These are phyloP conservation scores for Acer campestre DNA, from an alignment of 345 rosid genomes.

Conservation along the genomic window DNA sequence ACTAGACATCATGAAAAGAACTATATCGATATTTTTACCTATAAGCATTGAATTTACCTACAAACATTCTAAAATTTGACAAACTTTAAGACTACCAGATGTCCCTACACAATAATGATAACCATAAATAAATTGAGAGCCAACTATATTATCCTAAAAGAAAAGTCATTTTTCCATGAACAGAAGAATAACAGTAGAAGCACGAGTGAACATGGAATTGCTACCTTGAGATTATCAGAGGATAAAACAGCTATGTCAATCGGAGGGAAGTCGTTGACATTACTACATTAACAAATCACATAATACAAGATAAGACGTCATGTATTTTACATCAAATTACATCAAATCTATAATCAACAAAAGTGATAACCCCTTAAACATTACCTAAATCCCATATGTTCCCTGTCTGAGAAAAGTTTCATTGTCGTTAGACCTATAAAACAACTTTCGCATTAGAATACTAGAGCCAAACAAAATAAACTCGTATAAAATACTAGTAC, in stretches of 20 bases:
- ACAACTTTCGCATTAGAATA: constrained; percentile 31
- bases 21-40: neutral
- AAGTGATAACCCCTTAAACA: neutral
- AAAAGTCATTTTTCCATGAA: neutral
- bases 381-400: constrained; percentile 98
- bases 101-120: constrained; percentile 52
- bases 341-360: neutral
- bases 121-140: neutral
- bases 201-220: constrained; percentile 5
- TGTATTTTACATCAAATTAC: constrained; percentile 2
- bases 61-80: constrained; percentile 99
- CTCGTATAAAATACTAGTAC: neutral
- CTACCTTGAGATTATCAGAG: constrained; percentile 76
- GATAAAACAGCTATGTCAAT: constrained; percentile 70
- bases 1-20: constrained; percentile 9
- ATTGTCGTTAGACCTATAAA: constrained; percentile 86
- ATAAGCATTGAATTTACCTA: constrained; percentile 50
- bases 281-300: constrained; percentile 47
- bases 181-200: constrained; percentile 1
- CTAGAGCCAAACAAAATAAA: constrained; percentile 1
- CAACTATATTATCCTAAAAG: neutral
- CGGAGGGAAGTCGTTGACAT: constrained; percentile 89
- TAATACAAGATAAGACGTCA: constrained; percentile 4
- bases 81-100: constrained; percentile 77
- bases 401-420: constrained; percentile 87